Evolutionary conservation across 2,329 filamentous ascomycete genomes (phyloP), one percentile per base, ranked within the genome.

Genomic region (Aschersonia sp.): DNA sequence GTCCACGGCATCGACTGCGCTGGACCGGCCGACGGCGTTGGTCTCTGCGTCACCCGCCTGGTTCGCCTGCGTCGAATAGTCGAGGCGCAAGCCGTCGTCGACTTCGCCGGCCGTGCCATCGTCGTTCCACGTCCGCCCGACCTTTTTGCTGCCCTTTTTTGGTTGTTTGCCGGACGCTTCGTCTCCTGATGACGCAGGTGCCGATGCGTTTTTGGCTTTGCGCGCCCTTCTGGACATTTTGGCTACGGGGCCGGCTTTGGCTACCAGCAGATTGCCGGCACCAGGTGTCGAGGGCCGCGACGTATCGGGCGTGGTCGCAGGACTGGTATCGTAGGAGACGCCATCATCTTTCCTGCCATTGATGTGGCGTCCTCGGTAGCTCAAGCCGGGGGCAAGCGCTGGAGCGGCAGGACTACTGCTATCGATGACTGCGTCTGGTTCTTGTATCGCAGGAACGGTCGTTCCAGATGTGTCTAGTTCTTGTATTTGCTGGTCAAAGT

Each of bases 401-500:
- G 58, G 55, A 8, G 56, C 54, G 54, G 43, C 51, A 48, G 9
- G 50, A 49, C 61, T 2, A 49, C 61, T 2, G 66, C 63, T 32
- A 63, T 50, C 3, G 48, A 54, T 45, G 65, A 58, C 12, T 67
- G 60, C 31, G 4, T 60, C 30, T 4, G 59, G 53, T 10, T 61
- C 52, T 39, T 58, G 50, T 42, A 60, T 53, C 44, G 9, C 12
- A 29, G 57, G 52, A n/a, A 60, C 52, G 48, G 54, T 49, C 45
- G 52, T 53, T 43, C 68, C 73, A 30, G 72, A 69, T 53, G 75
- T 76, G 58, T 80, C 87, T 22, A 98, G 73, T 62, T 95, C 87
- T 54, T 79, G 76, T 52, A 97, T 71, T 66, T 97, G 88, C 59
- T 94, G 85, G 61, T 97, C 87, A 63, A 97, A 98, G 65, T 96